Conservation (phyloP, 768 basidiomycete species). For the Boletus subcaerulescens region DNA sequence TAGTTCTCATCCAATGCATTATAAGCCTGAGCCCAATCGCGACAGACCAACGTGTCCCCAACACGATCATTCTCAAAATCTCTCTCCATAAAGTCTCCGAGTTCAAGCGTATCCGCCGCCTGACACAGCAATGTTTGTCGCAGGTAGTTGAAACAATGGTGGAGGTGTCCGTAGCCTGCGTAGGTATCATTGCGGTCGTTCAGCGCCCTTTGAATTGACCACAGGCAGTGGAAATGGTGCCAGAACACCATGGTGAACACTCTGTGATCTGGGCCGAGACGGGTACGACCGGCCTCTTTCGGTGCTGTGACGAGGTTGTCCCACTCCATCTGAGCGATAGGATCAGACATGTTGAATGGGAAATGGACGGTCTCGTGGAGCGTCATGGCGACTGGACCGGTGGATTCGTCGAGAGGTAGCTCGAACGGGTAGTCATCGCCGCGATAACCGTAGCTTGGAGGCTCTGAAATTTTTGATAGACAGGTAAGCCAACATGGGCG, state of each 20-base stretch:
- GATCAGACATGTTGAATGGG: slow-evolving; percentile 5
- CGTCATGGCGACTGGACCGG: slow-evolving; percentile 9
- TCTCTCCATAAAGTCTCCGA: slow-evolving; percentile 16
- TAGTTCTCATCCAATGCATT: slow-evolving; percentile 4
- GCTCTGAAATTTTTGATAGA: not conserved
- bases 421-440: slow-evolving; percentile 10
- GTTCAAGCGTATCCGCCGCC: slow-evolving; percentile 13
- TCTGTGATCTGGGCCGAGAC: slow-evolving; percentile 13
- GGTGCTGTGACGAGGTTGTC: slow-evolving; percentile 6
- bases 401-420: not conserved
- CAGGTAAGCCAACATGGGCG: not conserved
- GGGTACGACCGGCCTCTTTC: slow-evolving; percentile 5
- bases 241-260: slow-evolving; percentile 10
- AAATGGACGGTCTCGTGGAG: slow-evolving; percentile 13
- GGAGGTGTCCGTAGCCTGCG: slow-evolving; percentile 6
- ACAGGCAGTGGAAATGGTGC: slow-evolving; percentile 14
- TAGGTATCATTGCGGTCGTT: slow-evolving; percentile 8
- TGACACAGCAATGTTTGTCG: slow-evolving; percentile 14
- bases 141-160: slow-evolving; percentile 15
- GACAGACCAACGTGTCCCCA: slow-evolving; percentile 14
- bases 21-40: slow-evolving; percentile 8
- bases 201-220: slow-evolving; percentile 11
- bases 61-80: slow-evolving; percentile 8
- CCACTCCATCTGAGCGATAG: slow-evolving; percentile 7
- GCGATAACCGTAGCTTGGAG: slow-evolving; percentile 5